Base-by-base conservation (phyloP, 2,329 filamentous ascomycete species). In the Neofusicoccum parvum region DNA sequence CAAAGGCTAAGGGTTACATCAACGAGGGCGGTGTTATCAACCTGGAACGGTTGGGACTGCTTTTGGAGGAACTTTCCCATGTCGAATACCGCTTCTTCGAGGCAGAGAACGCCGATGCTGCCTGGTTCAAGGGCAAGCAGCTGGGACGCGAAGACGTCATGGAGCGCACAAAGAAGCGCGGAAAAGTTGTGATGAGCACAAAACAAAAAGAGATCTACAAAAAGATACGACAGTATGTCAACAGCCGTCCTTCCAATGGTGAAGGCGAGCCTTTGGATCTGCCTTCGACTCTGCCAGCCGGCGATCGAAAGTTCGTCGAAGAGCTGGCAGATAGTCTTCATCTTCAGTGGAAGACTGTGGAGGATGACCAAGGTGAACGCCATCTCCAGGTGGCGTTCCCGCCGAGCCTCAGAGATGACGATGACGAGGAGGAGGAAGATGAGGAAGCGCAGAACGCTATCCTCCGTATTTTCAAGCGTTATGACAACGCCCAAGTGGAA, bases 1-100 rank as follows among this genome's bases (percentile, higher is more conserved):
- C 94, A 7, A 88, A 90, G 74, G 90, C 92, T 72, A 91, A 92
- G 65, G 95, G 95, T 5, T 99, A 98, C 77, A 94, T 99, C 79
- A 99, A 99, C 78, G 93, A 99, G 76, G 88, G 91, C 64, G 96
- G 95, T 73, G 89, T 91, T 53, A 97, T 99, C 78, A 96, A 98
- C 75, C 82, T 99, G 75, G 81, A 90, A 68, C 88, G 95, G 65
- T 82, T 99, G 67, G 87, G 87, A 60, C 81, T 91, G 56, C 85
- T 99, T 51, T 82, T 99, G 50, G 88, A 93, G 37, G 92, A 96
- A 75, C 83, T 99, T 65, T 90, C 91, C 64, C 90, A 94, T 74
- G 92, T 96, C 65, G 95, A 99, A 78, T 90, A 91, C 74, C 87
- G 91, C n/a, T 92, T 95, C 73, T 99, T 99, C 72, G 94, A 99